Conservation (phyloP, 148 eudicot genomes). For the Heliosperma pusillum region DNA sequence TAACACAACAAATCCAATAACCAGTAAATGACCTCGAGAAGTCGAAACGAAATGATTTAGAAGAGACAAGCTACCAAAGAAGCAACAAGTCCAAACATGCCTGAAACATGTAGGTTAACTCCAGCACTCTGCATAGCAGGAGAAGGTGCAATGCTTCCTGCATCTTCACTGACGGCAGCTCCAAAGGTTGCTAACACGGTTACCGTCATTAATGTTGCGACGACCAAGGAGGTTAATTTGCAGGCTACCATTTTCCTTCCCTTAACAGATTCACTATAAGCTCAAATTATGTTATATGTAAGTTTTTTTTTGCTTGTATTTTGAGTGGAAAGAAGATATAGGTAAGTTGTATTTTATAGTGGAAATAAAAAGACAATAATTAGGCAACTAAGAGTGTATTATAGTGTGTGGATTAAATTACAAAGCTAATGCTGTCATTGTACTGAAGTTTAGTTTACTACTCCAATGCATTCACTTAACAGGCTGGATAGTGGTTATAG, state of each 20-base stretch:
- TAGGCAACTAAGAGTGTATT: conserved; percentile 28
- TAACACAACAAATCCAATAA: neutral
- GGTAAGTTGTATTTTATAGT: conserved; percentile 14
- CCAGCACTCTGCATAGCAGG: conserved; percentile 47
- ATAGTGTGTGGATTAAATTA: neutral
- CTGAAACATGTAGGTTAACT: conserved; percentile 32
- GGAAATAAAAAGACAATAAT: conserved; percentile 6
- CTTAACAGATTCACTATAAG: neutral
- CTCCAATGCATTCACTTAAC: too few relatives aligned
- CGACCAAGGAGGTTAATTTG: conserved; percentile 27
- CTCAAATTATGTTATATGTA: neutral
- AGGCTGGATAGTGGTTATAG: too few relatives aligned
- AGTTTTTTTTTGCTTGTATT: neutral
- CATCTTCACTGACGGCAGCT: conserved; percentile 22
- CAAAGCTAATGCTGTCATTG: too few relatives aligned
- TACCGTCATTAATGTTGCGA: conserved; percentile 16
- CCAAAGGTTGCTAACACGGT: conserved; percentile 21
- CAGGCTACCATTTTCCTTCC: conserved; percentile 27
- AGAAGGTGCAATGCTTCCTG: conserved; percentile 33
- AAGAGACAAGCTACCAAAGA: conserved; percentile 36
- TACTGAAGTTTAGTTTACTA: too few relatives aligned
- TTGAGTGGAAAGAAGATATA: neutral
- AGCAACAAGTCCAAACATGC: conserved; percentile 34
- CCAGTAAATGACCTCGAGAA: neutral
- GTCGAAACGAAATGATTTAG: conserved; percentile 2